A percentile compares a stretch with the other conserved stretches of the same genome.
phyloP scores from a whole-genome alignment of 805 yeast species.

The Saturnispora dispora region DNA sequence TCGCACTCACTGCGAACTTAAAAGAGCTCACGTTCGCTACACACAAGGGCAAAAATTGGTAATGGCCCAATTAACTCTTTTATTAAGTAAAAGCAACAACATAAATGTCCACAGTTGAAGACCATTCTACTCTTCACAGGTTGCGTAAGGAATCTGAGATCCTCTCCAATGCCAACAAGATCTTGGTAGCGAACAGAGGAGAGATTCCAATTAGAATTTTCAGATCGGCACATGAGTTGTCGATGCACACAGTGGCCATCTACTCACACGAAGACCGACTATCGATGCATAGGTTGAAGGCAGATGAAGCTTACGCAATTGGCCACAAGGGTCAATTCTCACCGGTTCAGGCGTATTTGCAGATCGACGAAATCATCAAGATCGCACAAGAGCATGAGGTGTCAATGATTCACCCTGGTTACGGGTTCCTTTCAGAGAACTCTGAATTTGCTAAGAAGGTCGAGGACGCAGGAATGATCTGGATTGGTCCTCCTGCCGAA shows the following conservation, averaged over 20 bases:
- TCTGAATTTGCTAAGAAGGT: slow-evolving; percentile 93
- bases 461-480: slow-evolving; percentile 71
- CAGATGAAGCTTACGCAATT: slow-evolving; percentile 75
- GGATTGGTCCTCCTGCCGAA: slow-evolving; percentile 95
- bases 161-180: slow-evolving; percentile 53
- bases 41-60: neutral
- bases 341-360: slow-evolving; percentile 87
- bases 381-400: slow-evolving; percentile 82
- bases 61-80: neutral
- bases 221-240: slow-evolving; percentile 75
- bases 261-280: slow-evolving; percentile 87
- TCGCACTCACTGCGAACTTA: neutral
- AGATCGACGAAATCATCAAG: slow-evolving; percentile 71
- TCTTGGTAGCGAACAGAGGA: slow-evolving; percentile 92
- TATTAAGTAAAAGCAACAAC: neutral
- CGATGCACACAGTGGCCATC: slow-evolving; percentile 74
- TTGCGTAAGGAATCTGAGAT: slow-evolving; percentile 36
- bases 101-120: slow-evolving; percentile 25
- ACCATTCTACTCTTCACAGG: slow-evolving; percentile 26
- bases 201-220: slow-evolving; percentile 95
- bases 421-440: slow-evolving; percentile 92
- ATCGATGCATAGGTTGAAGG: slow-evolving; percentile 74
- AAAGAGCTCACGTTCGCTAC: neutral
- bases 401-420: slow-evolving; percentile 94
- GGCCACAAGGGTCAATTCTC: slow-evolving; percentile 83